phyloP scores from a whole-genome alignment of 805 yeast genomes.

The Candida xiaguanensis region DNA sequence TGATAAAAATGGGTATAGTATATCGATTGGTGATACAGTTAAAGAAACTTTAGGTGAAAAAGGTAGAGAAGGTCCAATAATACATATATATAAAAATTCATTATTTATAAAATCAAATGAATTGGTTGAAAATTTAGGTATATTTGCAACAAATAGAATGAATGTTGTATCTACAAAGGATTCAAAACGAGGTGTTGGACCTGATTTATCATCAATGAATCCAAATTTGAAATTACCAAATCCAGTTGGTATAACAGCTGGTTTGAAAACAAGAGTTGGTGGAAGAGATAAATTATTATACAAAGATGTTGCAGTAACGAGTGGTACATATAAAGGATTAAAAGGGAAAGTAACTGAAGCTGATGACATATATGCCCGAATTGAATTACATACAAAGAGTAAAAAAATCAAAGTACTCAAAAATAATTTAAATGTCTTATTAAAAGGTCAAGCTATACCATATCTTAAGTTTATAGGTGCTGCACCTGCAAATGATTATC shows the following conservation, averaged over 20 bases:
- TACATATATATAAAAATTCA: constrained; percentile 79
- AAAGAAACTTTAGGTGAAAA: constrained; percentile 64
- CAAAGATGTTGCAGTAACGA: constrained; percentile 79
- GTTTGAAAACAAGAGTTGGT: constrained; percentile 48
- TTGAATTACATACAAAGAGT: constrained; percentile 89
- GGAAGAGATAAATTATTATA: constrained; percentile 83
- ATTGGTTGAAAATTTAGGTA: constrained; percentile 82
- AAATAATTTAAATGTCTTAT: constrained; percentile 66
- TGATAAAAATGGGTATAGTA: constrained; percentile 79
- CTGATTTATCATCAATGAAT: constrained; percentile 82
- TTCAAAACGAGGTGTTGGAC: constrained; percentile 52
- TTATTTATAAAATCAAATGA: constrained; percentile 80
- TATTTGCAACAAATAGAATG: constrained; percentile 73
- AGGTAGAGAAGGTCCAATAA: constrained; percentile 79
- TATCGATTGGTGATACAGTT: constrained; percentile 90
- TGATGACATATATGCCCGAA: constrained; percentile 85
- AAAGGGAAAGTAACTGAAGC: constrained; percentile 93
- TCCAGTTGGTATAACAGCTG: constrained; percentile 36
- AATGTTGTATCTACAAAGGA: constrained; percentile 84
- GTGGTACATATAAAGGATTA: constrained; percentile 93
- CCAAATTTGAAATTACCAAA: constrained; percentile 69
- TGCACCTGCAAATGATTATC: constrained; percentile 12
- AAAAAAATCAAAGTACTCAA: constrained; percentile 85
- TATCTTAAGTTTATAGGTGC: constrained; percentile 75
- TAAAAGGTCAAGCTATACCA: constrained; percentile 68